A percentile compares a stretch with the other conserved stretches of the same genome.
Conservation (phyloP, 306 rosid species). For the Prosopis cineraria region DNA sequence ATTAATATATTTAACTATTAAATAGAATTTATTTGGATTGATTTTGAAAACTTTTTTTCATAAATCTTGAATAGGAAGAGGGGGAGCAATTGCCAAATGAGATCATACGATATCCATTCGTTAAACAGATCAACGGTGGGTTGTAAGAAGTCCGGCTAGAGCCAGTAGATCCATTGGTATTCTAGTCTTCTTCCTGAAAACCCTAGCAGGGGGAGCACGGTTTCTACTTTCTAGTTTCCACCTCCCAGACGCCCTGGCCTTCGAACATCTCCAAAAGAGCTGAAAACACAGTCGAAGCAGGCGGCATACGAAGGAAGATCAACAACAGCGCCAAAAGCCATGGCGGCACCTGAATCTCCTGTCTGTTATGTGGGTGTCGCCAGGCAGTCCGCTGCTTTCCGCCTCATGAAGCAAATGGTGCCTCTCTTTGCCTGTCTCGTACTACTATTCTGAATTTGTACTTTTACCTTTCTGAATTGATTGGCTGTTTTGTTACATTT, state of each 20-base stretch:
- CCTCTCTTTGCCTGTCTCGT: slow-evolving; percentile 2
- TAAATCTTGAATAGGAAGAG: too few species aligned
- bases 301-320: slow-evolving; percentile 5
- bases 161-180: neutral
- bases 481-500: neutral
- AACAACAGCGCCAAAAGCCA: slow-evolving; percentile 33
- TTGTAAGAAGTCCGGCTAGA: neutral
- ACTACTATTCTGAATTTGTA: neutral
- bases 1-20: too few species aligned
- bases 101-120: neutral
- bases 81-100: neutral
- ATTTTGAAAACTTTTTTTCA: too few species aligned
- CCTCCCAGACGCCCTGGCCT: neutral
- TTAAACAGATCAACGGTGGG: neutral
- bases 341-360: slow-evolving; percentile 97
- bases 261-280: too few species aligned
- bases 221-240: neutral
- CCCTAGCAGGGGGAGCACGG: neutral
- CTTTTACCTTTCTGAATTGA: neutral
- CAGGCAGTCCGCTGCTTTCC: slow-evolving; percentile 85
- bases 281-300: neutral
- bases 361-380: slow-evolving; percentile 91
- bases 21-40: too few species aligned
- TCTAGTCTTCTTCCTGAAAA: neutral
- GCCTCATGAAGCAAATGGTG: slow-evolving; percentile 99